Conservation (phyloP, 2,329 filamentous ascomycete genomes). For the Laburnicola sp. region DNA sequence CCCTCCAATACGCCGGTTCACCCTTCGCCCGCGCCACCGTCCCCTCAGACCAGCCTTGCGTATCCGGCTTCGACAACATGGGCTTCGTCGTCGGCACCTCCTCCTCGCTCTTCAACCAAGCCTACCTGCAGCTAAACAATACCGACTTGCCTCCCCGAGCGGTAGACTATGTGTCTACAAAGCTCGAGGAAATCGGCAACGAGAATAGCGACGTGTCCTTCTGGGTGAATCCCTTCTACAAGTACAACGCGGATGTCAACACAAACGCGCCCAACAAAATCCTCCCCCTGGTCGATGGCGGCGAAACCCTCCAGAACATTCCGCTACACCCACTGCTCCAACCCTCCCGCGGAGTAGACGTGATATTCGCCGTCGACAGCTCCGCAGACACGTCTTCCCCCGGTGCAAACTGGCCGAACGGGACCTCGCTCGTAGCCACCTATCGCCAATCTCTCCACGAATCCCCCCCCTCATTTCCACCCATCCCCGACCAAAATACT, state of each 20-base stretch:
- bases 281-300: slow-evolving; percentile 76
- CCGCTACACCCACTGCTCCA: slow-evolving; percentile 77
- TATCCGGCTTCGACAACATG: slow-evolving; percentile 78
- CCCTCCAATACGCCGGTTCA: slow-evolving; percentile 71
- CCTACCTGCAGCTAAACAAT: slow-evolving; percentile 66
- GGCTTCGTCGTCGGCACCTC: slow-evolving; percentile 86
- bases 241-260: slow-evolving; percentile 63
- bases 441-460: too few species aligned
- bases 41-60: slow-evolving; percentile 61
- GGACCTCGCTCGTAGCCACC: slow-evolving; percentile 71
- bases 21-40: slow-evolving; percentile 69
- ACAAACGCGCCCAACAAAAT: slow-evolving; percentile 55
- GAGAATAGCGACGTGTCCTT: slow-evolving; percentile 70
- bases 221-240: slow-evolving; percentile 73
- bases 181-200: slow-evolving; percentile 63
- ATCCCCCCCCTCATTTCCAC: slow-evolving; percentile 71
- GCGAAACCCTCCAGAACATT: slow-evolving; percentile 76
- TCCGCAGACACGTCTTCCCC: slow-evolving; percentile 66
- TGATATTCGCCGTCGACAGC: slow-evolving; percentile 78
- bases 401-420: slow-evolving; percentile 69
- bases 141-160: slow-evolving; percentile 42
- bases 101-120: slow-evolving; percentile 80
- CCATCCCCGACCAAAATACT: slow-evolving; percentile 72
- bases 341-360: slow-evolving; percentile 70
- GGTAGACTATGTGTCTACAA: slow-evolving; percentile 46